Conservation (phyloP, 176 grass and related monocot species). For the Aegilops speltoides region DNA sequence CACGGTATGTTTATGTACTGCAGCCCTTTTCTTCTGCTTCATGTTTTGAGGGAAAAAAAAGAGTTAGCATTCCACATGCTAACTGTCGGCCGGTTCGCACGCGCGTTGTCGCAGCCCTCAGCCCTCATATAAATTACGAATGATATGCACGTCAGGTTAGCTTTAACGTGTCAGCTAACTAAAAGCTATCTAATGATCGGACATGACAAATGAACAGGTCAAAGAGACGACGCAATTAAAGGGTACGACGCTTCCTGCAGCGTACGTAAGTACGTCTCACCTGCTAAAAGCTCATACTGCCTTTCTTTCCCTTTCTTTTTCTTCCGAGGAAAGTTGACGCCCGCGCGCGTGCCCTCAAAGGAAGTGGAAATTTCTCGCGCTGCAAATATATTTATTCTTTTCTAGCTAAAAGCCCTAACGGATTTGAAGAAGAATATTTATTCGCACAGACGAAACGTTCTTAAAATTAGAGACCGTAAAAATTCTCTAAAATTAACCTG, state of each 20-base stretch:
- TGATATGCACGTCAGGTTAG: neutral
- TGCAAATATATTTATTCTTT: neutral
- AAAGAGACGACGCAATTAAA: neutral
- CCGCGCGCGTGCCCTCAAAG: neutral
- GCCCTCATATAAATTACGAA: neutral
- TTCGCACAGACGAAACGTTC: neutral
- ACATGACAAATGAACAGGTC: neutral
- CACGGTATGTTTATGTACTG: too few species aligned
- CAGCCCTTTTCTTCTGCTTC: neutral
- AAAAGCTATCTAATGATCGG: neutral
- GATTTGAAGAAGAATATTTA: neutral
- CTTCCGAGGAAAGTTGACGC: neutral
- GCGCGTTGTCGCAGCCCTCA: too few species aligned
- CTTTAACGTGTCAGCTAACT: neutral
- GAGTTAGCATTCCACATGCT: neutral
- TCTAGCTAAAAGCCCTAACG: neutral
- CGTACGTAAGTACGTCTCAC: neutral
- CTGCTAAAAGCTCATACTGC: neutral
- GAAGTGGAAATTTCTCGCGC: neutral
- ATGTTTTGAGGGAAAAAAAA: neutral
- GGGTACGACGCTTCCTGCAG: neutral
- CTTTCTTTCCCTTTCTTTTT: too few species aligned
- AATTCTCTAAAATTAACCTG: neutral
- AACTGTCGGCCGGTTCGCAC: neutral
- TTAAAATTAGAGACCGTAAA: too few species aligned